Evolutionary conservation across 2,329 filamentous ascomycete species (phyloP).

Genomic region (Hansfordia pulvinata): DNA sequence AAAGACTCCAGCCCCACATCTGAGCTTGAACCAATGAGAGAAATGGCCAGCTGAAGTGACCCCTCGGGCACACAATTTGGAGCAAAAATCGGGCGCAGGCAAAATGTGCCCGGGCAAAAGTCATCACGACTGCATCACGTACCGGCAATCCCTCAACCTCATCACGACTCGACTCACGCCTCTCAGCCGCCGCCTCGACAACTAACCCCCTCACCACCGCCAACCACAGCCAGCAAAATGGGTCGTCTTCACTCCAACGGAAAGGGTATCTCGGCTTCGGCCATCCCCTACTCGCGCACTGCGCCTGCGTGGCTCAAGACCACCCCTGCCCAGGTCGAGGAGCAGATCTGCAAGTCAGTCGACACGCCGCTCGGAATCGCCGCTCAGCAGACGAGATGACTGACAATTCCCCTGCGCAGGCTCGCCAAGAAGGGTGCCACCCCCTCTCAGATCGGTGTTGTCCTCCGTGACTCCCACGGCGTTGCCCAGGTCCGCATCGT

Average conservation of each 20-base stretch:
- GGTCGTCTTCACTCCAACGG: slow-evolving; percentile 98
- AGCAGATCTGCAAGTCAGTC: slow-evolving; percentile 63
- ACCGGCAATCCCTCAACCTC: slow-evolving; percentile 3
- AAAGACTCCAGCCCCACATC: no score
- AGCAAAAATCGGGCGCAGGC: no score
- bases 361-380: slow-evolving; percentile 8
- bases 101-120: slow-evolving; percentile 7
- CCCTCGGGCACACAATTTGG: no score
- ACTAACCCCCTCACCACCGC: slow-evolving; percentile 17
- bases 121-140: slow-evolving; percentile 5
- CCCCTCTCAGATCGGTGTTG: slow-evolving; percentile 96
- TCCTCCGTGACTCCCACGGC: slow-evolving; percentile 96
- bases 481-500: slow-evolving; percentile 96
- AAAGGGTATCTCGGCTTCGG: slow-evolving; percentile 96
- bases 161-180: slow-evolving; percentile 9
- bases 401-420: slow-evolving; percentile 33
- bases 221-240: slow-evolving; percentile 49
- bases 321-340: slow-evolving; percentile 94
- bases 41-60: no score
- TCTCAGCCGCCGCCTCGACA: slow-evolving; percentile 10
- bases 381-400: neutral
- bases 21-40: no score
- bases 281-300: slow-evolving; percentile 91
- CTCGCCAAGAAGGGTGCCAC: slow-evolving; percentile 98
- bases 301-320: slow-evolving; percentile 96